Evolutionary conservation across 805 yeast genomes (phyloP), one percentile per base, ranked within the genome.

Genomic region (Naumovozyma castellii): DNA sequence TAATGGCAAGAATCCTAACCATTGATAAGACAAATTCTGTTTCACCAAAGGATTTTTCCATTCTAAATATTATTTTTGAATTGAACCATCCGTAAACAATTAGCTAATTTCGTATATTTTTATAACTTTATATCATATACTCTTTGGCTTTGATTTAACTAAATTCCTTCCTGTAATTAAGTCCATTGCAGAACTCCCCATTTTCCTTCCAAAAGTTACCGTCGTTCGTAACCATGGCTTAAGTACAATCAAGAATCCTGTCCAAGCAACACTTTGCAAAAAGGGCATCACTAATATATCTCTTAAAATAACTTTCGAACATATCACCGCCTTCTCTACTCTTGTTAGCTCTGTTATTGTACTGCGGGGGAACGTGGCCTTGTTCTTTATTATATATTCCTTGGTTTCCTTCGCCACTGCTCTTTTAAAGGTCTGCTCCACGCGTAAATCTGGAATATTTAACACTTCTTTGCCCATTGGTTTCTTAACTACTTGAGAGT

Each of bases 261-360:
- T 52, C 68, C 69, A 73, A 14, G 68, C 29, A 33, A 73, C 59
- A 15, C 79, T 78, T 47, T 73, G 80, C 14, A 75, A 16, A 19
- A 76, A 58, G 3, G 81, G 80, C 70, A 75, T 66, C 17, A 75
- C 8, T 3, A 76, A 46, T 37, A 74, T 72, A 50, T 75, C 79
- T 45, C 69, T 68, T 9, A 72, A 32, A 2, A 76, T 56, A 1
- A 76, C 78, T 48, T 70, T 71, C 4, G 5, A 6, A 29, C 61
- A 45, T 4, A 75, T 67, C 1, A 71, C 59, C 0, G 56, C 43
- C 1, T 73, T 71, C 1, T 75, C 68, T 4, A 72, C 59, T 5
- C 31, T 30, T 12, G 46, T 42, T 8, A 49, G 45, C 12, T 42
- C 44, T n/a, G n/a, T n/a, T n/a, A n/a, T n/a, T n/a, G n/a, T n/a